Evolutionary conservation across 2,329 filamentous ascomycete species (phyloP), one percentile per base, ranked within the genome.

Genomic region (Metarhizium robertsii): DNA sequence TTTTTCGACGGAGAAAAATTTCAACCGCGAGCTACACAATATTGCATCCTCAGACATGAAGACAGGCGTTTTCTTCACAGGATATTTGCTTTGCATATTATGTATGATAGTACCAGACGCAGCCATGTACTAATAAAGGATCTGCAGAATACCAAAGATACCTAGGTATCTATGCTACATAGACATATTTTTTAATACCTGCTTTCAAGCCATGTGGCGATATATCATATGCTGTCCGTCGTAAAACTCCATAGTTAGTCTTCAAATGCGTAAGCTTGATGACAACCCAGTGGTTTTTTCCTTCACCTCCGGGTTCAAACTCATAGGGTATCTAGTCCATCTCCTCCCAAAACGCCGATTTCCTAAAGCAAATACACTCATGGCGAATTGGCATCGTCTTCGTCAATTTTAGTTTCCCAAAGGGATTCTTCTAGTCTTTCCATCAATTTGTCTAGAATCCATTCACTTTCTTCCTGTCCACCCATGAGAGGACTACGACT

Each of bases 401-500:
- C 52, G 43, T 58, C 52, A 18, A 56, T 34, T 29, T 55, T 58
- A 10, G 43, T 54, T 49, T 57, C 50, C 55, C 58, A 60, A 11
- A 71, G 55, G 6, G 64, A 68, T 58, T 71, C 67, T 20, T 65
- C 64, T 42, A 92, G 71, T 57, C 72, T 78, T 53, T 75, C 73
- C 58, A 79, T 79, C 53, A 91, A 67, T 57, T 80, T 76, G 57
- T 89, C 83, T 45, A 90, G 67, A 40, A 91, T 81, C 87, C 87
- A 91, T 65, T 89, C 81, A 14, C 82, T 79, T 70, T 91, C 87
- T 55, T 81, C 80, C 63, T 83, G 79, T 50, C 78, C 77, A 3
- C 85, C 81, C 81, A 90, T 85, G 13, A 91, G 73, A 3, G 87
- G 87, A 60, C 83, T 88, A 14, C 80, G 73, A 50, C 81, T 77